Conservation (phyloP, 257 asterid species). For the Lycium ferocissimum region DNA sequence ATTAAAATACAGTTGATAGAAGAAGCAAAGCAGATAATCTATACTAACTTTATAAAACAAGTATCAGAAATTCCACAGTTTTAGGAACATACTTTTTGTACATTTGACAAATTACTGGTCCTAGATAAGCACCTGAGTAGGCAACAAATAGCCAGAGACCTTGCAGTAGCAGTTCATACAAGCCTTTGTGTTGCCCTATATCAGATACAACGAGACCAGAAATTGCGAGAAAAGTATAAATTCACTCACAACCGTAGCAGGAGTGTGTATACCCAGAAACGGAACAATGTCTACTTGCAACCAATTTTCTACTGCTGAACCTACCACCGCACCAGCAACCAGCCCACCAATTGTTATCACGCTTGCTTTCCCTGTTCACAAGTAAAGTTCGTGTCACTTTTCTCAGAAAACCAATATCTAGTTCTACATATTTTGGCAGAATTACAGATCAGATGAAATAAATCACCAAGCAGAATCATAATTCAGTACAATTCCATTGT, state of each 20-base stretch:
- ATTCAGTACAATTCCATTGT: background rate
- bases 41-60: constrained; percentile 30
- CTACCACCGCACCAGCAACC: constrained; percentile 94
- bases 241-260: constrained; percentile 90
- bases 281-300: constrained; percentile 96
- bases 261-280: constrained; percentile 82
- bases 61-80: background rate
- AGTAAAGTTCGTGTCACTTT: constrained; percentile 23
- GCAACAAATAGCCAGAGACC: constrained; percentile 35
- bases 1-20: background rate
- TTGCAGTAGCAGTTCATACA: constrained; percentile 34
- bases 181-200: constrained; percentile 50
- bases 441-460: background rate
- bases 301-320: constrained; percentile 95
- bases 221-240: constrained; percentile 85
- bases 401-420: constrained; percentile 7
- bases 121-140: constrained; percentile 45
- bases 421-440: background rate
- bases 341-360: constrained; percentile 91
- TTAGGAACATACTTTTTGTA: constrained; percentile 53
- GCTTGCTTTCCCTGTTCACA: constrained; percentile 88
- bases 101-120: constrained; percentile 47
- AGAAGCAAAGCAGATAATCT: background rate
- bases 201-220: constrained; percentile 75
- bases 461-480: background rate